Evolutionary conservation across 192 early-diverging fungal genomes (phyloP).

Genomic region (Backusella macrospora): DNA sequence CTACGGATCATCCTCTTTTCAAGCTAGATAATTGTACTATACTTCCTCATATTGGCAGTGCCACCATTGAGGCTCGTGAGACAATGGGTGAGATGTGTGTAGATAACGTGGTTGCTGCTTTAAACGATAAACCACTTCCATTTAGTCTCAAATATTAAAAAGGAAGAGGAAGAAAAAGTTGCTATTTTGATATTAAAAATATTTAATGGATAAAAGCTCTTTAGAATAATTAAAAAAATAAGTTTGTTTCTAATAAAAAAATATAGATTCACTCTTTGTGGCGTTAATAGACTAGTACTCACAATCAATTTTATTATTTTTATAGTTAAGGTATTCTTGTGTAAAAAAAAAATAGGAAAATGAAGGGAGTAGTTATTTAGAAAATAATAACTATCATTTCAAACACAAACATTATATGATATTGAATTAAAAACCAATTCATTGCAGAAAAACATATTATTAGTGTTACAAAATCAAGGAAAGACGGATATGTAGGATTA

Average conservation of each 20-base stretch:
- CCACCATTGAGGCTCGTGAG: conserved; percentile 81
- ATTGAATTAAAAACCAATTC: too few species aligned
- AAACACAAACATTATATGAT: too few species aligned
- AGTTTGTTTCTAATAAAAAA: too few species aligned
- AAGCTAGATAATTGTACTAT: conserved; percentile 64
- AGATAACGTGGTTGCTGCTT: conserved; percentile 68
- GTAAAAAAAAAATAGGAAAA: too few species aligned
- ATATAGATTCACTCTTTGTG: too few species aligned
- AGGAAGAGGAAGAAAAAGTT: too few species aligned
- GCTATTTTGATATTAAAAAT: neutral
- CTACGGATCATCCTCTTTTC: conserved; percentile 60
- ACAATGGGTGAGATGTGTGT: conserved; percentile 78
- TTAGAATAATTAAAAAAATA: too few species aligned
- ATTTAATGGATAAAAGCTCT: conserved; percentile 1
- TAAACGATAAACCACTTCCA: conserved; percentile 54
- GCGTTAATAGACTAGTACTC: too few species aligned
- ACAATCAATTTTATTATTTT: too few species aligned
- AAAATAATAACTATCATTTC: too few species aligned
- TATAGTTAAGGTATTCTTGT: too few species aligned
- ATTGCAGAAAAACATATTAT: neutral
- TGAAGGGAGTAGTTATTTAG: too few species aligned
- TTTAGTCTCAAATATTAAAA: conserved; percentile 14
- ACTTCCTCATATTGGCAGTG: conserved; percentile 86
- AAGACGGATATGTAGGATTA: neutral
- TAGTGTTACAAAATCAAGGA: neutral